A percentile compares a stretch with the other conserved stretches of the same genome.
These are phyloP conservation scores for Kwoniella sp. DNA, from an alignment of 768 basidiomycete species.

Conservation along the genomic window DNA sequence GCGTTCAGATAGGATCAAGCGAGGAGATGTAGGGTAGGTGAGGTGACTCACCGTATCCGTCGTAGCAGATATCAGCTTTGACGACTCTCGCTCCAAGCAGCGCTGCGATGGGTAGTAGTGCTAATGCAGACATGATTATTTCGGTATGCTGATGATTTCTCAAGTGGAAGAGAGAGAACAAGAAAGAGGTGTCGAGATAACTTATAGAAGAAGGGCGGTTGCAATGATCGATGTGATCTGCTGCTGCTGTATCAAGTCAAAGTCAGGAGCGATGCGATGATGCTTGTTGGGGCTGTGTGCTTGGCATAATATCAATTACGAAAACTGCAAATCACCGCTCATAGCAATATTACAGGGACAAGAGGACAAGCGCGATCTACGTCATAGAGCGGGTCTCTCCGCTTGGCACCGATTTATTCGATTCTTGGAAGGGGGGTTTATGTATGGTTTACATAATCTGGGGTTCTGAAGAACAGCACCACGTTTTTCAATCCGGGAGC, in stretches of 20 bases:
- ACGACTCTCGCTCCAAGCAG: slow-evolving; percentile 12
- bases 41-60: slow-evolving; percentile 15
- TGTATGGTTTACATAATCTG: too few species aligned
- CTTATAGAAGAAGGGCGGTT: neutral
- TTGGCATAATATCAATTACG: neutral
- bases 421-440: too few species aligned
- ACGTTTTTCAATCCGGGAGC: neutral
- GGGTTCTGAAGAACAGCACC: too few species aligned
- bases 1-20: too few species aligned
- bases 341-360: neutral
- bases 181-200: neutral
- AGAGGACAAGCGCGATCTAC: neutral
- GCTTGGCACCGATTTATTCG: neutral
- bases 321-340: neutral
- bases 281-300: slow-evolving; percentile 1
- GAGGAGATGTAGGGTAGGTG: neutral
- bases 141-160: neutral
- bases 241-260: too few species aligned
- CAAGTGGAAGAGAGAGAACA: neutral
- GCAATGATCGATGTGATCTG: neutral
- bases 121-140: slow-evolving; percentile 2
- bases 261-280: neutral
- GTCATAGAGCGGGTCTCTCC: neutral
- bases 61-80: slow-evolving; percentile 16
- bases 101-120: slow-evolving; percentile 7